Evolutionary conservation across 2,329 filamentous ascomycete genomes (phyloP).

Genomic region (Phialophora verrucosa): DNA sequence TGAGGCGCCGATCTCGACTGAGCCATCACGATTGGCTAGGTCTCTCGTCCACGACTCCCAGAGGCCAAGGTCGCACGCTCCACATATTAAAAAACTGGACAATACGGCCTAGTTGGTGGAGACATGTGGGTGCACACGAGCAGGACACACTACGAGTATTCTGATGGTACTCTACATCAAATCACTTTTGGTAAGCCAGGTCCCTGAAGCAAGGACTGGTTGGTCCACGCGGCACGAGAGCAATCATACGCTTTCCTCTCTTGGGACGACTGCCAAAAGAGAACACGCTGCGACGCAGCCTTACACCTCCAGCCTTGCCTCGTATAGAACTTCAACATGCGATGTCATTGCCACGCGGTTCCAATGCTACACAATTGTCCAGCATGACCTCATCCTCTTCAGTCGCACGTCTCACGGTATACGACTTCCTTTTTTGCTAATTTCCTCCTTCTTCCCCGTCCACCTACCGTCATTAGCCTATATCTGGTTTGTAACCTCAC

Average conservation of each 20-base stretch:
- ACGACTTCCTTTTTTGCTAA: neutral
- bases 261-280: neutral
- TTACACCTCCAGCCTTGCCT: neutral
- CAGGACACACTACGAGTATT: neutral
- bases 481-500: neutral
- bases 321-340: neutral
- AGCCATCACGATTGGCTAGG: neutral
- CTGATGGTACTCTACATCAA: neutral
- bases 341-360: neutral
- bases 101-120: neutral
- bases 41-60: neutral
- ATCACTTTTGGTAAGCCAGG: neutral
- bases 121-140: neutral
- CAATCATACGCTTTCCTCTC: slow-evolving; percentile 3
- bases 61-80: neutral
- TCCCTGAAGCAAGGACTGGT: neutral
- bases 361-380: neutral
- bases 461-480: neutral
- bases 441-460: neutral
- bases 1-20: neutral
- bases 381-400: slow-evolving; percentile 1
- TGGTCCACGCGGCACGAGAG: neutral
- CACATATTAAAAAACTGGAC: neutral
- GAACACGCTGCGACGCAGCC: neutral
- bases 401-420: neutral